These are phyloP conservation scores for Aspergillus ibericus DNA, from an alignment of 2,329 filamentous ascomycete genomes.

Conservation along the genomic window DNA sequence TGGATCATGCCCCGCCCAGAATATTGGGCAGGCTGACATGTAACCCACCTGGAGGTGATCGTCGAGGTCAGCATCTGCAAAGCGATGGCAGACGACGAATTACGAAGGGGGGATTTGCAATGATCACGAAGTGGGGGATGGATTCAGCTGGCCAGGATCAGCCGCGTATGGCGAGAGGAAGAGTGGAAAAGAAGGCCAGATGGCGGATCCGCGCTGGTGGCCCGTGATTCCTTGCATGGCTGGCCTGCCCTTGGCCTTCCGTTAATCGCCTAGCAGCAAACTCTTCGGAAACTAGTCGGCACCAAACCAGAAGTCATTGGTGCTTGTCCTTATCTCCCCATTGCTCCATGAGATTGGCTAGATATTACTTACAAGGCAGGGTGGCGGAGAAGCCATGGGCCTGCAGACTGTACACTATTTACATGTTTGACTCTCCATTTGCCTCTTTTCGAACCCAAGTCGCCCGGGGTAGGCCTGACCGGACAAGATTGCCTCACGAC, in stretches of 20 bases:
- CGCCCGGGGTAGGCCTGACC: too few species aligned
- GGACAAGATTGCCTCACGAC: too few species aligned
- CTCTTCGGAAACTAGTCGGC: background rate
- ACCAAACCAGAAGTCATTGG: background rate
- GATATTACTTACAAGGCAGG: too few species aligned
- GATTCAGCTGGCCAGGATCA: background rate
- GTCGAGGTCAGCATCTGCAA: background rate
- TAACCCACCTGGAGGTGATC: background rate
- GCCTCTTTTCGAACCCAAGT: too few species aligned
- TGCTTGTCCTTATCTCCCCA: background rate
- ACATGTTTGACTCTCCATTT: too few species aligned
- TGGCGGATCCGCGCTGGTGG: background rate
- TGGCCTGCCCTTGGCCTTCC: background rate
- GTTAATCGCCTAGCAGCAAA: background rate
- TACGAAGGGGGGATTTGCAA: background rate
- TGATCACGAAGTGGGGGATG: background rate
- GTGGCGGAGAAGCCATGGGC: too few species aligned
- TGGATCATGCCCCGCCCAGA: background rate
- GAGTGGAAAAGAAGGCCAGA: background rate
- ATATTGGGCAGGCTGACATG: background rate
- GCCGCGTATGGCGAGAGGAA: background rate
- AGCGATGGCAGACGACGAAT: slow-evolving; percentile 3
- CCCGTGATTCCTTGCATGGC: background rate
- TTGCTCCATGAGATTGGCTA: too few species aligned
- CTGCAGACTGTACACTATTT: too few species aligned